Base-by-base conservation (phyloP, 129 eudicot species). In the Pittosporum tobira region DNA sequence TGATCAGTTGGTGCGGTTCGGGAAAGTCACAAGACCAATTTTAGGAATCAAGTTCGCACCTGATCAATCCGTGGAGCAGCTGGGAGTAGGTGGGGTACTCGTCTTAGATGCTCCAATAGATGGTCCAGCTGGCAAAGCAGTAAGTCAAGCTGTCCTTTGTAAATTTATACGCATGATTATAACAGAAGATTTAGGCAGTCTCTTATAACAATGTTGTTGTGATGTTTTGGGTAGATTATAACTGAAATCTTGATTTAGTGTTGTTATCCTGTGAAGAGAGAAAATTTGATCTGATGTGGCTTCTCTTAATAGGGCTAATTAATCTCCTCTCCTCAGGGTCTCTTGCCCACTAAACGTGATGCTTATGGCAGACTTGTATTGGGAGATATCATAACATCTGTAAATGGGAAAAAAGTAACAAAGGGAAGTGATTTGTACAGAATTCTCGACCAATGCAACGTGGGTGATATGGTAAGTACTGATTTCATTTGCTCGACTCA, bases 71-170 rank as follows among this genome's bases (percentile, higher is more conserved):
- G 84, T 81, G 4, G 97, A 85, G 72, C 97, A 89, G 71, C 77
- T 85, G 55, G 93, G 95, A 64, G 93, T 89, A 28, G 75, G 84
- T 45, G 97, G 97, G 30, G 97, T 89, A 20, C 93, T 89, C 30
- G 93, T 89, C 24, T 60, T 89, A 28, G 97, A 89, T 80, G 97
- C 95, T 70, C 95, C 95, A 20, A 62, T 73, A 37, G 61, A 71
- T 67, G 93, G 97, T 59, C 97, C 97, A 24, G 95, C 97, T 28
- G 93, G 97, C 72, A 89, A 89, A 82, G 95, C 97, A 55, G 97
- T 89, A 82, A 25, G 73, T 63, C 59, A 36, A 3, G n/a, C 61
- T 40, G 5, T 46, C 2, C 38, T 43, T 52, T n/a, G n/a, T n/a
- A n/a, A n/a, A n/a, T n/a, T n/a, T n/a, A n/a, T n/a, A n/a, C n/a